Evolutionary conservation across 1,139 yeast species (phyloP), one percentile per base, ranked within the genome.

Genomic region (Yamadazyma membranifaciens): DNA sequence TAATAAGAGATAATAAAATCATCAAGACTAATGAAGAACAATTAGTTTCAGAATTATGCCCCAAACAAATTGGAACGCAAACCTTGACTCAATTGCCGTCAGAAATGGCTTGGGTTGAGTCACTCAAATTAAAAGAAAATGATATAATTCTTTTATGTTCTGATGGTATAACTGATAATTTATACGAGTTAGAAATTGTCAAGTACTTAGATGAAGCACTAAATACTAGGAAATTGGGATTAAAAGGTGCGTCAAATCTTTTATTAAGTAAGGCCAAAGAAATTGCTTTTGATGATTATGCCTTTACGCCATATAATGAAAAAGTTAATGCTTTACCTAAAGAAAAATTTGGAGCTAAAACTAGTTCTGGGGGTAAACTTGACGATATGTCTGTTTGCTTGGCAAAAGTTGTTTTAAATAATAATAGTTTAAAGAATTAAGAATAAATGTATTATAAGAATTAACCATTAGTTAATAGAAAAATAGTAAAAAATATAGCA

Each of bases 11-110:
- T 37, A 78, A 77, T 1, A 59, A 71, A 39, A 60, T 78, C 13
- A 57, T 75, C 20, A 60, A 60, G 39, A 60, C 75, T 3, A 78
- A 75, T 51, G 67, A 69, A 45, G 80, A 73, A 45, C 81, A 75
- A 48, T 63, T 75, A 66, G 62, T 67, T 3, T 58, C 73, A 2
- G 67, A 60, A 11, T 54, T 76, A 43, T 77, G 82, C 54, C 83
- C 83, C 6, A 67, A 72, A 47, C 83, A 78, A 49, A 75, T 78
- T 7, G 83, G 83, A 1, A 77, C 83, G 1, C 79, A 75, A 38
- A 72, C 77, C 4, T 56, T 68, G 33, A 58, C 58, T 15, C 57
- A 60, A 34, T 45, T 72, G 27, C 83, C 83, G 1, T 74, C 80
- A 3, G 69, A 69, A 41, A 61, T 76, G 50, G 80, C 79, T 2